Evolutionary conservation across 352 stramenopile genomes (phyloP).

Genomic region (Phytophthora pseudosyringae): DNA sequence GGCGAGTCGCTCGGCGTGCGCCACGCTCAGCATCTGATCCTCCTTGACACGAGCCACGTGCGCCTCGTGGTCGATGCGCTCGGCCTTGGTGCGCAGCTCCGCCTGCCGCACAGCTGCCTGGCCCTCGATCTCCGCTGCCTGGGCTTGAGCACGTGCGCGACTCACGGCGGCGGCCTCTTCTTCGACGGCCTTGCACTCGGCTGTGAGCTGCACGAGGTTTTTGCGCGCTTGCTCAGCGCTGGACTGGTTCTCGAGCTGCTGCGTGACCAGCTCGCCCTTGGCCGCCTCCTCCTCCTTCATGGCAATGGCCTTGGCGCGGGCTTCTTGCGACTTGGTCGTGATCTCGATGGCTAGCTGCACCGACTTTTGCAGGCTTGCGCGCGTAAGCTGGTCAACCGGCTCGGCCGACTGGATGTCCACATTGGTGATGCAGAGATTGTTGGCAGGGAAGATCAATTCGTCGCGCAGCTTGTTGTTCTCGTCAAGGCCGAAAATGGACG

Average conservation of each 20-base stretch:
- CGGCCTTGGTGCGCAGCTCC: constrained; percentile 67
- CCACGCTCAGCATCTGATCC: constrained; percentile 66
- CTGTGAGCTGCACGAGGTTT: constrained; percentile 74
- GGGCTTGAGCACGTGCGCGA: constrained; percentile 58
- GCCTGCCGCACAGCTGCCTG: constrained; percentile 74
- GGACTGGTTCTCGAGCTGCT: constrained; percentile 84
- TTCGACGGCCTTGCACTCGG: constrained; percentile 75
- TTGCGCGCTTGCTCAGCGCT: constrained; percentile 76
- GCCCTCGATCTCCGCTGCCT: constrained; percentile 78
- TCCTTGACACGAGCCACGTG: constrained; percentile 60
- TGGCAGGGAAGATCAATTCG: constrained; percentile 72
- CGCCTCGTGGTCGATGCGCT: constrained; percentile 72
- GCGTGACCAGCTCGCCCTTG: constrained; percentile 71
- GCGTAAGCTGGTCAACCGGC: constrained; percentile 73
- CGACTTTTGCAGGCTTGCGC: constrained; percentile 81
- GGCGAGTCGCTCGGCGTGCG: constrained; percentile 62
- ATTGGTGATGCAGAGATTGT: constrained; percentile 85
- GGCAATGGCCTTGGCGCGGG: constrained; percentile 74
- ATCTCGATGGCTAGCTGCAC: constrained; percentile 88
- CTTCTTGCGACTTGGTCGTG: constrained; percentile 85
- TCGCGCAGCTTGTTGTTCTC: constrained; percentile 56
- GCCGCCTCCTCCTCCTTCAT: constrained; percentile 86
- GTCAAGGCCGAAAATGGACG: constrained; percentile 79
- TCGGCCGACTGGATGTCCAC: constrained; percentile 85
- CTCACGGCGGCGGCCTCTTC: constrained; percentile 71